Evolutionary conservation across 805 yeast genomes (phyloP), one percentile per base, ranked within the genome.

Genomic region (Starmerella powellii): DNA sequence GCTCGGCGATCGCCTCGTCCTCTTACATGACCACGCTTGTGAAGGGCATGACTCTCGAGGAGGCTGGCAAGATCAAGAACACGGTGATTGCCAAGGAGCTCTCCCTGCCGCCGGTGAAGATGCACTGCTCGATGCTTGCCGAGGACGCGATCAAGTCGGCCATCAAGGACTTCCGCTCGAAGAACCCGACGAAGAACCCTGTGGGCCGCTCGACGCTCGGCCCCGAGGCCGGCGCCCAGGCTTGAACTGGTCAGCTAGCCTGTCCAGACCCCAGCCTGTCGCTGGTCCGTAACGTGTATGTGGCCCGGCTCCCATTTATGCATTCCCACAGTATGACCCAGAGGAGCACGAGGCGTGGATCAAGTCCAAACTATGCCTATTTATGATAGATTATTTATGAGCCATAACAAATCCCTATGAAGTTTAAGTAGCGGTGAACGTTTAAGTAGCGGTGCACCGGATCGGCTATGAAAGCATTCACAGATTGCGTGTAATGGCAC

Each of bases 101-200:
- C 56, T 77, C 88, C 45, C 72, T 91, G 56, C 98, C 98, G 17
- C 98, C 98, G 1, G 97, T 91, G 42, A 91, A 91, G 63, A 72
- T 91, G 56, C 98, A 91, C 62, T 91, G 98, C 63, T 85, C 95
- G 15, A 91, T 91, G 98, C 72, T 91, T 57, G 98, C 98, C 15
- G 98, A 91, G 64, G 98, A 91, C 58, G 98, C 98, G 39, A 91
- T 91, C 63, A 88, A 91, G 71, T 78, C 87, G 40, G 98, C 98
- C 12, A 86, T 91, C 54, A 86, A 84, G 67, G 97, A 91, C 64
- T 91, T 88, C 72, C 78, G 75, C 64, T 64, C 85, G 39, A 91
- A 91, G 78, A 76, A 94, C 49, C 60, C 52, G 45, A 50, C 46
- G 57, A 60, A 53, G 63, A 64, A 57, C 71, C 62, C 81, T n/a